These are phyloP conservation scores for Dianthus caryophyllus DNA, from an alignment of 148 eudicot species.

Conservation along the genomic window DNA sequence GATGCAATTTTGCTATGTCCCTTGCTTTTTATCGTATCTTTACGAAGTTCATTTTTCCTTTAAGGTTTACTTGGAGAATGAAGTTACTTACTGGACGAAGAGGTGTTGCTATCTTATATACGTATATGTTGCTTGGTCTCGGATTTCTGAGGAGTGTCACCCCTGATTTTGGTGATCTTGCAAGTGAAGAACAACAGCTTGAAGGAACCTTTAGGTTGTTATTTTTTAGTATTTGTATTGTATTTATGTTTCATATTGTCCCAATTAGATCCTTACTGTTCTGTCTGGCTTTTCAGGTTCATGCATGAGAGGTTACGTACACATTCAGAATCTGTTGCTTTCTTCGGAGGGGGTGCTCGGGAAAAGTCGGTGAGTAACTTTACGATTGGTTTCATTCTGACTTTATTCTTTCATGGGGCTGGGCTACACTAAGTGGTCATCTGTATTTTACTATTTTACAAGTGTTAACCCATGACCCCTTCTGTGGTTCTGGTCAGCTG, in stretches of 20 bases:
- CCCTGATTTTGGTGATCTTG: conserved; percentile 91
- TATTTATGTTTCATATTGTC: conserved; percentile 14
- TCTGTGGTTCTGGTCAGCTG: background rate
- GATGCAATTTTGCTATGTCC: background rate
- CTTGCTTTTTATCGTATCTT: conserved; percentile 18
- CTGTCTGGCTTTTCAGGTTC: conserved; percentile 43
- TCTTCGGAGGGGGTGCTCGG: conserved; percentile 95
- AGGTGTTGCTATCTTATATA: conserved; percentile 82
- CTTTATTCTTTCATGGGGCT: background rate
- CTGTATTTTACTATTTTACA: too few relatives aligned
- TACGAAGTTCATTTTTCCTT: conserved; percentile 3
- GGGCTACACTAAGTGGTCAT: background rate
- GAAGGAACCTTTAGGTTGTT: conserved; percentile 92
- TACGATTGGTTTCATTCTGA: background rate
- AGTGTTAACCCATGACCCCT: background rate
- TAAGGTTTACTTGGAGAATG: conserved; percentile 99
- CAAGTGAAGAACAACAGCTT: conserved; percentile 79
- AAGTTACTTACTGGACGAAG: conserved; percentile 82
- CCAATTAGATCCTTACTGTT: conserved; percentile 11
- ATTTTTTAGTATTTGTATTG: background rate
- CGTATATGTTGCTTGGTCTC: conserved; percentile 92
- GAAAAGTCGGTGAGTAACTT: conserved; percentile 69
- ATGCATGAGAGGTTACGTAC: conserved; percentile 97
- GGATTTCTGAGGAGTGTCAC: conserved; percentile 85
- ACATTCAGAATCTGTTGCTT: conserved; percentile 97